phyloP scores from a whole-genome alignment of 192 early-diverging fungal genomes.

The Geranomyces michiganensis region DNA sequence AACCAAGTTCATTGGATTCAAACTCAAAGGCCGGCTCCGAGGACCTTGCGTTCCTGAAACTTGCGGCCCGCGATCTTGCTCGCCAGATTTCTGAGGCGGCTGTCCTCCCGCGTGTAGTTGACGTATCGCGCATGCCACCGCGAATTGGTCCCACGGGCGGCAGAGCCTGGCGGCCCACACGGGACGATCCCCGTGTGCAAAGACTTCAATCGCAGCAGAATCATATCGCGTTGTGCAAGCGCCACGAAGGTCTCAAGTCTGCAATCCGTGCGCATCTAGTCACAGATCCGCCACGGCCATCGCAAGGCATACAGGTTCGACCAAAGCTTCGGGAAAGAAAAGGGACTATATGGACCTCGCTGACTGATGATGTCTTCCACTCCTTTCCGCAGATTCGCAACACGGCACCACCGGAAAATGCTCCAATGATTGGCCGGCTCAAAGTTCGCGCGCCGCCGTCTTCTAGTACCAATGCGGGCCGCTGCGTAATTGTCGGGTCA shows the following conservation, averaged over 20 bases:
- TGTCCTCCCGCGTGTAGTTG: constrained; percentile 11
- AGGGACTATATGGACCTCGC: background rate
- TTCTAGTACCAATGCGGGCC: background rate
- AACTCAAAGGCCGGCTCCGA: background rate
- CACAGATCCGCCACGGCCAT: background rate
- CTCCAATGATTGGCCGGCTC: constrained; percentile 16
- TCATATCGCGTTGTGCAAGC: background rate
- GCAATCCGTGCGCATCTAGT: background rate
- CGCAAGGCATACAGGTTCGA: background rate
- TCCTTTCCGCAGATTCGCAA: background rate
- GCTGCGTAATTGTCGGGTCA: constrained; percentile 22
- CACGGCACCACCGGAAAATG: background rate
- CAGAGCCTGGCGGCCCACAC: constrained; percentile 11
- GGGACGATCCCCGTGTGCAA: constrained; percentile 19
- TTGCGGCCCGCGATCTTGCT: background rate
- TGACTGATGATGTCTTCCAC: background rate
- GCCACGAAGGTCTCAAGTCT: background rate
- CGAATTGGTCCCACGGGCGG: background rate
- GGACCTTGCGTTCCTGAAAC: background rate
- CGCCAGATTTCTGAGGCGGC: constrained; percentile 11
- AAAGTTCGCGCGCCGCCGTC: background rate
- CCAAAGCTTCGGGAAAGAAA: background rate
- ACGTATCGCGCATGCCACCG: constrained; percentile 17
- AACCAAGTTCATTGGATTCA: background rate
- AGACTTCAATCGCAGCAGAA: constrained; percentile 6